These are phyloP conservation scores for Suillus discolor DNA, from an alignment of 768 basidiomycete species.

Conservation along the genomic window DNA sequence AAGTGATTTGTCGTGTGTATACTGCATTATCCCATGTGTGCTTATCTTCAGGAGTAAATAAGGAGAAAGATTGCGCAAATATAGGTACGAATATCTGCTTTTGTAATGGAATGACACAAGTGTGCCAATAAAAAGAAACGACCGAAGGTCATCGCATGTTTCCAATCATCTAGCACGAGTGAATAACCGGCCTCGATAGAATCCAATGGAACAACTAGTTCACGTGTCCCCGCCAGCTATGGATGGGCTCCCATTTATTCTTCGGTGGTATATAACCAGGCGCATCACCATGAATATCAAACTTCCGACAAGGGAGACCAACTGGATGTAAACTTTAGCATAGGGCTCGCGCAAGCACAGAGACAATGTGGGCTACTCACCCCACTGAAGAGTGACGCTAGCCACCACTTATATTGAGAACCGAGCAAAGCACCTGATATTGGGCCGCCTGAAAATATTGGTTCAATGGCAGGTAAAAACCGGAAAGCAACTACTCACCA, in stretches of 20 bases:
- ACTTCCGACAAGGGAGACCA: not conserved
- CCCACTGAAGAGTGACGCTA: conserved; percentile 55
- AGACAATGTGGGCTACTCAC: conserved; percentile 18
- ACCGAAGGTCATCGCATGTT: too few relatives aligned
- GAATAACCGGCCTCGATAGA: not conserved
- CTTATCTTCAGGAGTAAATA: too few relatives aligned
- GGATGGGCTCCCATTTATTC: not conserved
- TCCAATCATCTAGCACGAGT: not conserved
- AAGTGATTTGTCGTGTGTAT: too few relatives aligned
- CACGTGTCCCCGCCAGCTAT: not conserved
- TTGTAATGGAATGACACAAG: too few relatives aligned
- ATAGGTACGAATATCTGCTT: too few relatives aligned
- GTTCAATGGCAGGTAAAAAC: not conserved
- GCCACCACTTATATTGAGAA: conserved; percentile 54
- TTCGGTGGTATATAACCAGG: not conserved
- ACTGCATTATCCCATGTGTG: too few relatives aligned
- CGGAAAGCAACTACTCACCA: conserved; percentile 12
- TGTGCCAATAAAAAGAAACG: too few relatives aligned
- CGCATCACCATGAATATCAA: not conserved
- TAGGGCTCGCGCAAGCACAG: not conserved
- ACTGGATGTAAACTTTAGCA: not conserved
- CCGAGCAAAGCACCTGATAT: conserved; percentile 59
- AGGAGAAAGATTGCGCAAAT: too few relatives aligned
- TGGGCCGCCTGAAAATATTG: conserved; percentile 45
- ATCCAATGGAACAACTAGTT: not conserved